Evolutionary conservation across 768 basidiomycete genomes (phyloP).

Genomic region (Lepiota subincarnata): DNA sequence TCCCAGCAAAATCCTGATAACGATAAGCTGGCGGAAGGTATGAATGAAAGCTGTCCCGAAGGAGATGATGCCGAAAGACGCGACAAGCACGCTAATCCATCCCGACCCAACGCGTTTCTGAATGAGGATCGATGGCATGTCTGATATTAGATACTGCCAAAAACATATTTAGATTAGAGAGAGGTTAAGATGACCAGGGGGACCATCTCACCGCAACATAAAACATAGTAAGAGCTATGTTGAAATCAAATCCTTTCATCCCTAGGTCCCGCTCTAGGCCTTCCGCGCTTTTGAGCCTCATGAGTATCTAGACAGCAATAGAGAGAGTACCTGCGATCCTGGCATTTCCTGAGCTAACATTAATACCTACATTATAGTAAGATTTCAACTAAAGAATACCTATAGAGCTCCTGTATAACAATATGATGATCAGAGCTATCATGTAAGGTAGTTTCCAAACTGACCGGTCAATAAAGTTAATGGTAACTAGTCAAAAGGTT

Average conservation of each 20-base stretch:
- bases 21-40: slow-evolving; percentile 28
- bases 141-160: slow-evolving; percentile 29
- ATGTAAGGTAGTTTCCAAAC: neutral
- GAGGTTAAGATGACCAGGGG: neutral
- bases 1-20: slow-evolving; percentile 34
- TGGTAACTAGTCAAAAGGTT: neutral
- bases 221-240: slow-evolving; percentile 36
- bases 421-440: neutral
- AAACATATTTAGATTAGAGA: neutral
- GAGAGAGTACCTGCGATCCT: slow-evolving; percentile 17
- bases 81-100: slow-evolving; percentile 33
- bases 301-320: neutral
- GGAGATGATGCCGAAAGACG: slow-evolving; percentile 31
- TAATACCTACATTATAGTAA: neutral
- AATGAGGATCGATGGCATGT: slow-evolving; percentile 37
- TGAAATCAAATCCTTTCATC: slow-evolving; percentile 36
- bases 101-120: slow-evolving; percentile 37
- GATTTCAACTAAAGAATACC: slow-evolving; percentile 7
- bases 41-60: slow-evolving; percentile 37
- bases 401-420: slow-evolving; percentile 16
- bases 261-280: slow-evolving; percentile 36
- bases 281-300: slow-evolving; percentile 11
- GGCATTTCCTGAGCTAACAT: slow-evolving; percentile 14
- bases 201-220: slow-evolving; percentile 29
- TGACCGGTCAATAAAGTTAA: slow-evolving; percentile 35